Evolutionary conservation across 768 basidiomycete genomes (phyloP).

Genomic region (Strobilomyces confusus): DNA sequence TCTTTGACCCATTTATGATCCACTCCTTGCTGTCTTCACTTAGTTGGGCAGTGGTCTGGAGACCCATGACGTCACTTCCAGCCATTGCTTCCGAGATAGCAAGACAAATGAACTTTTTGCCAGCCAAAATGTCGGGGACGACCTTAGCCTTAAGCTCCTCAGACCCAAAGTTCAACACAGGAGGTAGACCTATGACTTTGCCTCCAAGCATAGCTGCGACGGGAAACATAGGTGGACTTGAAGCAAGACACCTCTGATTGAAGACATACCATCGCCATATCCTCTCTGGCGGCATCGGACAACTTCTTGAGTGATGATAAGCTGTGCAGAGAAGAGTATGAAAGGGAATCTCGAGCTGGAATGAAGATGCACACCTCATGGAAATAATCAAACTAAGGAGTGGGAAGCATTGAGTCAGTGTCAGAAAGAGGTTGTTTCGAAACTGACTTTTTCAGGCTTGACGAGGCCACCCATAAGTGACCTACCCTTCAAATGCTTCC

Average conservation of each 20-base stretch:
- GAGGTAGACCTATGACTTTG: constrained; percentile 66
- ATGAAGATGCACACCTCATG: constrained; percentile 54
- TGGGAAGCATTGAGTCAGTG: constrained; percentile 13
- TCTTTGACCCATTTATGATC: constrained; percentile 74
- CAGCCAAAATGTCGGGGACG: constrained; percentile 49
- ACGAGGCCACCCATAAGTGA: constrained; percentile 70
- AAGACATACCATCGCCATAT: constrained; percentile 55
- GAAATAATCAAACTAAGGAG: constrained; percentile 59
- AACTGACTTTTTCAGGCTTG: constrained; percentile 64
- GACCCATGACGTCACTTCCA: constrained; percentile 63
- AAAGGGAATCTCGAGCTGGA: neutral
- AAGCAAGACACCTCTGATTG: neutral
- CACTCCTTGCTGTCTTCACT: constrained; percentile 64
- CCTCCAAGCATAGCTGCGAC: constrained; percentile 45
- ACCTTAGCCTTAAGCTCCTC: constrained; percentile 47
- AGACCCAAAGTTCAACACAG: constrained; percentile 64
- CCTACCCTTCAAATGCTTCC: constrained; percentile 78
- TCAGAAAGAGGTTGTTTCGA: neutral
- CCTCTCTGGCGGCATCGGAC: constrained; percentile 53
- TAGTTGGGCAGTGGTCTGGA: constrained; percentile 58
- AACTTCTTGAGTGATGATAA: constrained; percentile 65
- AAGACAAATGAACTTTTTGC: constrained; percentile 68
- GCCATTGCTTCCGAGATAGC: constrained; percentile 78
- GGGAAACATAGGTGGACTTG: neutral
- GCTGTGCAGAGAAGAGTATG: constrained; percentile 23